phyloP scores from a whole-genome alignment of 2,329 filamentous ascomycete species.

The Aspergillus pseudonomiae region DNA sequence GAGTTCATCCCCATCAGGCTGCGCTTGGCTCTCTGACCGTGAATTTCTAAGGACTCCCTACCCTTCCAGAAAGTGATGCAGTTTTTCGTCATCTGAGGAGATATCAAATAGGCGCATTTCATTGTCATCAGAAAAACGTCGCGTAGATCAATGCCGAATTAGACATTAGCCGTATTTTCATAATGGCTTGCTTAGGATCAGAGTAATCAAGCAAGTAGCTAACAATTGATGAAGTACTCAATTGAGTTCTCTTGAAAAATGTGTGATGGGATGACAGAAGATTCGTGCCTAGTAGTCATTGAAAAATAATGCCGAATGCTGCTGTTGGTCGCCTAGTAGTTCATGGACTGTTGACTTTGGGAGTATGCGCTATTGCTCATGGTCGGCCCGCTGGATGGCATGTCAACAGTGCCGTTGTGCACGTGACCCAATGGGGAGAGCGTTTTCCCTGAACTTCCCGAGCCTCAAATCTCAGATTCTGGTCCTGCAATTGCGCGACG shows the following conservation, averaged over 20 bases:
- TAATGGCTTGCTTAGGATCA: background rate
- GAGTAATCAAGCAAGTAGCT: background rate
- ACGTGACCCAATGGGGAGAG: conserved; percentile 21
- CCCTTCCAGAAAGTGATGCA: background rate
- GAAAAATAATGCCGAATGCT: background rate
- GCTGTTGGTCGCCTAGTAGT: background rate
- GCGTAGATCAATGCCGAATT: background rate
- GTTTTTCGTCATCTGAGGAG: background rate
- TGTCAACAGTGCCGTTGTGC: background rate
- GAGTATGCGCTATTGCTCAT: background rate
- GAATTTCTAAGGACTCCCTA: background rate
- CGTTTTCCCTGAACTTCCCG: conserved; percentile 47
- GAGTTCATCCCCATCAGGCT: background rate
- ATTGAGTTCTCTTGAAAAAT: background rate
- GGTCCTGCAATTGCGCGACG: conserved; percentile 39
- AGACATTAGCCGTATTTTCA: background rate
- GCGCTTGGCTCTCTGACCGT: background rate
- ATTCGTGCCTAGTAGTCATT: background rate
- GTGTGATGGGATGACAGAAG: background rate
- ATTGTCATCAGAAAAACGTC: background rate
- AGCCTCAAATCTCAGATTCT: conserved; percentile 44
- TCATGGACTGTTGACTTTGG: background rate
- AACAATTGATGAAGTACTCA: background rate
- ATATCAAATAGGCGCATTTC: background rate
- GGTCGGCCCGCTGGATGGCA: background rate